phyloP scores from a whole-genome alignment of 1,284 basidiomycete species.

The Microbotryum violaceum region DNA sequence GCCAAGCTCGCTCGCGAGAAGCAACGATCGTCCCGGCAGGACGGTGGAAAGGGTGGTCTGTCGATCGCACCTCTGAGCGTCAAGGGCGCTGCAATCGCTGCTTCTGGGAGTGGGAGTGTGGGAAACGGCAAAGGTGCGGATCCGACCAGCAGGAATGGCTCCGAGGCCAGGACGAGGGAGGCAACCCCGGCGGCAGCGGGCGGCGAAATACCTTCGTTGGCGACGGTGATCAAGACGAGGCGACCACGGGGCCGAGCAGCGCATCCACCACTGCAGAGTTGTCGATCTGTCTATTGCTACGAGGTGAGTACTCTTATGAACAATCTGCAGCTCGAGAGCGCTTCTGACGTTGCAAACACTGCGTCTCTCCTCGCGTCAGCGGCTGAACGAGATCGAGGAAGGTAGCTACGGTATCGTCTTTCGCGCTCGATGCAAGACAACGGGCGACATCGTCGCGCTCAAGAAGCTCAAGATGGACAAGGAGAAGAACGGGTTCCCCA shows the following conservation, averaged over 20 bases:
- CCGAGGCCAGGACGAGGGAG: neutral
- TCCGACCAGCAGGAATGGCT: neutral
- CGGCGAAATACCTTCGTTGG: neutral
- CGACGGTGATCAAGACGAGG: conserved; percentile 5
- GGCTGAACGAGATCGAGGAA: conserved; percentile 97
- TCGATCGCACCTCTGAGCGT: no score
- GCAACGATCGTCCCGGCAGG: conserved; percentile 8
- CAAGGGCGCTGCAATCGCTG: no score
- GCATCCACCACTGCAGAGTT: conserved; percentile 29
- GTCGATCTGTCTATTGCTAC: conserved; percentile 29
- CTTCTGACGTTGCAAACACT: neutral
- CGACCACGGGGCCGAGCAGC: conserved; percentile 14
- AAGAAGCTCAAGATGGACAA: conserved; percentile 98
- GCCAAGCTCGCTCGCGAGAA: conserved; percentile 14
- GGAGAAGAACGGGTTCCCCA: conserved; percentile 96
- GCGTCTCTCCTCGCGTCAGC: conserved; percentile 41
- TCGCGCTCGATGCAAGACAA: conserved; percentile 84
- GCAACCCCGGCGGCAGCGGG: neutral
- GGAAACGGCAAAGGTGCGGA: no score
- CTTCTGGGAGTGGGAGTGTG: no score
- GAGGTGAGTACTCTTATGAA: conserved; percentile 14
- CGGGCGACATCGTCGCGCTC: conserved; percentile 80
- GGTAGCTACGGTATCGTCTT: conserved; percentile 92
- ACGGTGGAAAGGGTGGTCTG: neutral
- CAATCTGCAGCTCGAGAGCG: neutral